Percentiles rank a stretch among this genome's conserved stretches.
Evolutionary conservation across 495 filamentous ascomycete genomes (phyloP).

Genomic region (Bacidia gigantensis): DNA sequence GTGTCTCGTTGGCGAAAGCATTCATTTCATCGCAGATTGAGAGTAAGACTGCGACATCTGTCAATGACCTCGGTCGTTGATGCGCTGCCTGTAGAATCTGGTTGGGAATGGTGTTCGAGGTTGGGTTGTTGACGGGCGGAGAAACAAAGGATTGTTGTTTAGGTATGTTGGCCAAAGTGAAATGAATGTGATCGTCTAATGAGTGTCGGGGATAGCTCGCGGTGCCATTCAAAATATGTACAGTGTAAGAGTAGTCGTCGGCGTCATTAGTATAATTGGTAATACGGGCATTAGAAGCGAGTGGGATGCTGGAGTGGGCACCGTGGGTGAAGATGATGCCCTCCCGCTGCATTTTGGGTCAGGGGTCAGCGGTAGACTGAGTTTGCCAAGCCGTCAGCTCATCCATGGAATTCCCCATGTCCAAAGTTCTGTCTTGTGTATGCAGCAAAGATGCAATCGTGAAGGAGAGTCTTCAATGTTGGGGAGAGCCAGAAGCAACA

Average conservation of each 20-base stretch:
- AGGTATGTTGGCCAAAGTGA: not conserved
- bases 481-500: too few relatives aligned
- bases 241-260: conserved; percentile 5
- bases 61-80: conserved; percentile 5
- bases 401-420: too few relatives aligned
- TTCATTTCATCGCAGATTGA: conserved; percentile 40
- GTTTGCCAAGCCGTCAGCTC: not conserved
- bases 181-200: conserved; percentile 10
- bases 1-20: conserved; percentile 40
- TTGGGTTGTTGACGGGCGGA: not conserved
- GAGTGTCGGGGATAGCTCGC: conserved; percentile 10
- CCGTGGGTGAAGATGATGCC: too few relatives aligned
- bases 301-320: not conserved
- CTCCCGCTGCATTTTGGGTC: not conserved
- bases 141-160: conserved; percentile 8
- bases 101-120: not conserved
- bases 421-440: too few relatives aligned
- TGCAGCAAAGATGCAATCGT: too few relatives aligned
- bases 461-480: too few relatives aligned
- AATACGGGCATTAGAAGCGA: not conserved
- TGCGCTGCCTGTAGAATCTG: not conserved
- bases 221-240: conserved; percentile 16
- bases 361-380: not conserved
- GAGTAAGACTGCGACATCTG: not conserved
- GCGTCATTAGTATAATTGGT: not conserved